Conservation (phyloP, 2,329 filamentous ascomycete genomes). For the Colletotrichum acutatum region DNA sequence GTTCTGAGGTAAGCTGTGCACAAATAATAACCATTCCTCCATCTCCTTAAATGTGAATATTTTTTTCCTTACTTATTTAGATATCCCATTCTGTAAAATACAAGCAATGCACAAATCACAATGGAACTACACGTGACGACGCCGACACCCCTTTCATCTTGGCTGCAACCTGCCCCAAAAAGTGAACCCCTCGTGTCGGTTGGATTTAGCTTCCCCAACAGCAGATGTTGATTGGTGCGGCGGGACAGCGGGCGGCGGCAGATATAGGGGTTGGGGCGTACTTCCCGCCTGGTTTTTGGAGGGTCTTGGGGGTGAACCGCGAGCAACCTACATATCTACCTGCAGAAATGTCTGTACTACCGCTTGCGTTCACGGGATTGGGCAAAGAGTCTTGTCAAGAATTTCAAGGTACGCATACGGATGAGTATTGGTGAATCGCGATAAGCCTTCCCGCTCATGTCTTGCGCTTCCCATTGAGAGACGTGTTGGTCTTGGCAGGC, state of each 20-base stretch:
- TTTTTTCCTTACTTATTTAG: no score
- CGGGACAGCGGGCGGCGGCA: conserved; percentile 22
- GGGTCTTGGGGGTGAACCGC: no score
- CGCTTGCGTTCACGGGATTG: background rate
- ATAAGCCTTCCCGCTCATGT: background rate
- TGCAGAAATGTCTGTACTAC: background rate
- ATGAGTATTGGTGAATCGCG: background rate
- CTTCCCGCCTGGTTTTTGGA: no score
- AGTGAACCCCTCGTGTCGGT: conserved; percentile 1
- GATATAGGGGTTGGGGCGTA: conserved; percentile 21
- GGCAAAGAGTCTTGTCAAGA: background rate
- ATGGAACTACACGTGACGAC: conserved; percentile 3
- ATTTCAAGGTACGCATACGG: background rate
- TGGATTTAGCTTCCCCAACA: conserved; percentile 6
- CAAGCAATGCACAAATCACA: background rate
- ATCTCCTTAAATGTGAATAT: background rate
- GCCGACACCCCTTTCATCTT: conserved; percentile 19
- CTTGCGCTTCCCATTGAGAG: background rate
- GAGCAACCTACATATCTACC: background rate
- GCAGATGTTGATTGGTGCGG: conserved; percentile 22
- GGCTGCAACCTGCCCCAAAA: conserved; percentile 12
- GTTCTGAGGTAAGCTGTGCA: background rate
- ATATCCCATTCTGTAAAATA: background rate
- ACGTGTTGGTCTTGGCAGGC: background rate
- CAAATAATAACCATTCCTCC: background rate